Percentiles rank a stretch among this genome's conserved stretches.
Conservation (phyloP, 345 rosid genomes). For the Camelina sativa region DNA sequence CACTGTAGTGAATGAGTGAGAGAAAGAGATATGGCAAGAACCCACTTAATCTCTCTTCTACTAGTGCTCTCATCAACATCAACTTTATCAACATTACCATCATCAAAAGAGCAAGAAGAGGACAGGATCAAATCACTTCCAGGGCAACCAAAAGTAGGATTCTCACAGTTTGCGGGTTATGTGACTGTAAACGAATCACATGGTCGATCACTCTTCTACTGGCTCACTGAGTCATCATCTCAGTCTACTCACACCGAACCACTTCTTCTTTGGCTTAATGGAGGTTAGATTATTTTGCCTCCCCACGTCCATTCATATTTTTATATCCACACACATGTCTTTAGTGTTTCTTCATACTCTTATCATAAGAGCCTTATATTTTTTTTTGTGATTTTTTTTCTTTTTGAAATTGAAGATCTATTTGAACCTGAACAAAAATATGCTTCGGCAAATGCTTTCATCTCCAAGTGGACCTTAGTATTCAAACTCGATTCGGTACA, state of each 20-base stretch:
- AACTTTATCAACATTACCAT: constrained; percentile 18
- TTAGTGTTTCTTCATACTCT: not conserved
- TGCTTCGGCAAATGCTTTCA: not conserved
- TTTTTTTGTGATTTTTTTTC: not conserved
- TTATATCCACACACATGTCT: not conserved
- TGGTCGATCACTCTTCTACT: constrained; percentile 91
- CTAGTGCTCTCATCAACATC: constrained; percentile 11
- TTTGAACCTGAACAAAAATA: not conserved
- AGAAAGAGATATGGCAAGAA: constrained; percentile 32
- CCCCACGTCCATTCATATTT: not conserved
- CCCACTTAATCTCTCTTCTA: constrained; percentile 24
- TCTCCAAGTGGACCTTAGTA: not conserved
- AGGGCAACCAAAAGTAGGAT: constrained; percentile 76
- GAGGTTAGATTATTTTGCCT: constrained; percentile 59
- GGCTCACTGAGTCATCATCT: constrained; percentile 75
- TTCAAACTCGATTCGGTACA: not conserved
- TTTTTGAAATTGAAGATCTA: not conserved
- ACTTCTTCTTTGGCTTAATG: constrained; percentile 96
- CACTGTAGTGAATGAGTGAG: constrained; percentile 2
- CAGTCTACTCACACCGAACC: constrained; percentile 61
- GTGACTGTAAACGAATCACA: constrained; percentile 66
- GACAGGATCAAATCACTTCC: constrained; percentile 84
- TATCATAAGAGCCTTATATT: too few species aligned
- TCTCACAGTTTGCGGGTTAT: constrained; percentile 86
- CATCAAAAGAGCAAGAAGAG: constrained; percentile 56